Base-by-base conservation (phyloP, 805 yeast species). In the Metschnikowia bowlesiae region DNA sequence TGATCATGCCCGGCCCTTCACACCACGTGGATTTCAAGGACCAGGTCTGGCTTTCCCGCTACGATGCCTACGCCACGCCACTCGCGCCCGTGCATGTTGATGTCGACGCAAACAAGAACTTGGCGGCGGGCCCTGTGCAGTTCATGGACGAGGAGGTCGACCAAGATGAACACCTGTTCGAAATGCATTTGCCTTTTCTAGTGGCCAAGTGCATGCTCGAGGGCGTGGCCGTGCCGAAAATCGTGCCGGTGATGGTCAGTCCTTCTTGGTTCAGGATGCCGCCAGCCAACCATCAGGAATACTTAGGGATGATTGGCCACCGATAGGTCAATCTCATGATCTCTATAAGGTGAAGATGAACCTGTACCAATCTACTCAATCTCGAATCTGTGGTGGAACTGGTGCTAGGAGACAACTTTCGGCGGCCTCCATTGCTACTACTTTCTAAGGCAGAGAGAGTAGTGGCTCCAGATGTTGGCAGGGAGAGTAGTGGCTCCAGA, bases 1-100 rank as follows among this genome's bases (percentile, higher is more conserved):
- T 94, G 1, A 87, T 94, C 57, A 72, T 94, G 1, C 64, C 94
- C 63, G 97, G 98, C 0, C 99, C 99, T 0, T 87, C 96, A 0
- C 99, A 94, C 64, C 96, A 88, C 66, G 84, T 87, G 8, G 90
- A 85, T 63, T 89, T 87, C 69, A 73, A 73, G 50, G 84, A 85
- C 29, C 73, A 75, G 29, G 85, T 80, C 0, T 67, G 80, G 50
- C 58, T 84, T 1, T 75, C 87, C 2, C 66, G 65, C 1, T 89
- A 74, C 62, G 73, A 70, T 11, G 56, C 53, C 8, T 84, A 89
- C 61, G 85, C 79, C 31, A 92, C 99, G 0, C 99, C 99, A 0
- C 63, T 91, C 16, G 99, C 98, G 0, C 62, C 77, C 30, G 61
- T 94, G 2, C 70, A 74, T 0, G 87, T 92, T 14, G 97, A 92